These are phyloP conservation scores for Hemileccinum rubropunctum DNA, from an alignment of 768 basidiomycete genomes.

Conservation along the genomic window DNA sequence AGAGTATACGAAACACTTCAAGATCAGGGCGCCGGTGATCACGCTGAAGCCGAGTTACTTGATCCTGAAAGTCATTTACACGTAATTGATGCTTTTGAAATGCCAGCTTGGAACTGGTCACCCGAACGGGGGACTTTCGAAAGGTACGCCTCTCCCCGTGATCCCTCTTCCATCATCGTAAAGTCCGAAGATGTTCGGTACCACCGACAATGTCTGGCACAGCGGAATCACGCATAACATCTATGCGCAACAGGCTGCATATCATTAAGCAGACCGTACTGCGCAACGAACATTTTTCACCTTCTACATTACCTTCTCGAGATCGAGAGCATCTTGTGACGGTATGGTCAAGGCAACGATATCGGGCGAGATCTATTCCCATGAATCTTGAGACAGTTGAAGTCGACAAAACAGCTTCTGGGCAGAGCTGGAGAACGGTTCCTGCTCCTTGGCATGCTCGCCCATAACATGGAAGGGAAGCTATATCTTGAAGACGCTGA, in stretches of 20 bases:
- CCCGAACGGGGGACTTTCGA: slow-evolving; percentile 84
- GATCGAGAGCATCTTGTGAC: slow-evolving; percentile 88
- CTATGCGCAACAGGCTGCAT: slow-evolving; percentile 81
- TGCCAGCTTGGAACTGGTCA: slow-evolving; percentile 95
- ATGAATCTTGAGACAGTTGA: slow-evolving; percentile 53
- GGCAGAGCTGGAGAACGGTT: slow-evolving; percentile 90
- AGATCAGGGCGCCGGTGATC: slow-evolving; percentile 49
- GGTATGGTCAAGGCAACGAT: slow-evolving; percentile 41
- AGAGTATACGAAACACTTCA: slow-evolving; percentile 77
- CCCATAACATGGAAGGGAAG: slow-evolving; percentile 85
- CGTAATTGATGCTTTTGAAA: slow-evolving; percentile 89
- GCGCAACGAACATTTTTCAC: slow-evolving; percentile 96
- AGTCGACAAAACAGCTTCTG: slow-evolving; percentile 93
- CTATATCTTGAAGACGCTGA: slow-evolving; percentile 93
- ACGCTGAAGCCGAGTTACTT: slow-evolving; percentile 57
- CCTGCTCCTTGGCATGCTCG: slow-evolving; percentile 89
- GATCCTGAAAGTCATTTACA: slow-evolving; percentile 82
- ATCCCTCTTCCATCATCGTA: slow-evolving; percentile 4
- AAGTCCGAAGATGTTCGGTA: slow-evolving; percentile 38
- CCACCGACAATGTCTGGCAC: slow-evolving; percentile 75
- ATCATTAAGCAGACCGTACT: slow-evolving; percentile 92
- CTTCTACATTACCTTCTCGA: slow-evolving; percentile 87
- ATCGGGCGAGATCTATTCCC: slow-evolving; percentile 14
- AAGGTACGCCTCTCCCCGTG: slow-evolving; percentile 48
- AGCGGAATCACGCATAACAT: slow-evolving; percentile 75